Evolutionary conservation across 2,329 filamentous ascomycete species (phyloP).

Genomic region (Aspergillus udagawae): DNA sequence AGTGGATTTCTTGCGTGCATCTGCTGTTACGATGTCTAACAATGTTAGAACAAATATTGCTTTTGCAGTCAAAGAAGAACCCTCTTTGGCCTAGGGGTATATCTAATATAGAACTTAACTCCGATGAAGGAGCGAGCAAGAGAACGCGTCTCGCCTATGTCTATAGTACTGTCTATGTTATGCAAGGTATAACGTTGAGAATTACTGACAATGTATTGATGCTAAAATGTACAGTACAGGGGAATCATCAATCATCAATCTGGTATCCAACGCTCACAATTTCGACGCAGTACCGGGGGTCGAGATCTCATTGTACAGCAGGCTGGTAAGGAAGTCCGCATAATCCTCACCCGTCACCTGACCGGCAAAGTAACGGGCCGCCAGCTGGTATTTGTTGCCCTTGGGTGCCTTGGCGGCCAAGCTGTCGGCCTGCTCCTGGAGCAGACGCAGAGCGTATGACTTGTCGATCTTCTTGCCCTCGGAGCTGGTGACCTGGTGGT

Average conservation of each 20-base stretch:
- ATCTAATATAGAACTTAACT: not conserved
- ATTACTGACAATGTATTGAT: not conserved
- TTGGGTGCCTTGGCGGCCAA: constrained; percentile 70
- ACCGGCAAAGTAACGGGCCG: constrained; percentile 84
- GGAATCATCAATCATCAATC: not conserved
- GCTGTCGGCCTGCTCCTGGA: constrained; percentile 78
- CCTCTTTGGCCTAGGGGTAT: not conserved
- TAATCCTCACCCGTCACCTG: constrained; percentile 98
- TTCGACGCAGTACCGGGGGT: constrained; percentile 67
- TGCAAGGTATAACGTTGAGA: not conserved
- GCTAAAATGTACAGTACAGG: not conserved
- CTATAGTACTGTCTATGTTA: not conserved
- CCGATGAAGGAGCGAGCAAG: not conserved
- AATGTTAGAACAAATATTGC: not conserved
- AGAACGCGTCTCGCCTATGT: not conserved
- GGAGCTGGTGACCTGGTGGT: constrained; percentile 67
- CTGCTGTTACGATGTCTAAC: no score
- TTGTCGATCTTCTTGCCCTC: constrained; percentile 94
- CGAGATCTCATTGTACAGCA: constrained; percentile 63
- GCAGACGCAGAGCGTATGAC: constrained; percentile 77
- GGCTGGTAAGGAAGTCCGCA: constrained; percentile 85
- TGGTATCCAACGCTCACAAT: constrained; percentile 42
- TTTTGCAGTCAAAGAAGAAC: not conserved
- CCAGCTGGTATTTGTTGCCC: constrained; percentile 88
- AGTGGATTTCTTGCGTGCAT: no score